Evolutionary conservation across 345 rosid genomes (phyloP).

Genomic region (Eucalyptus erythrocorys): DNA sequence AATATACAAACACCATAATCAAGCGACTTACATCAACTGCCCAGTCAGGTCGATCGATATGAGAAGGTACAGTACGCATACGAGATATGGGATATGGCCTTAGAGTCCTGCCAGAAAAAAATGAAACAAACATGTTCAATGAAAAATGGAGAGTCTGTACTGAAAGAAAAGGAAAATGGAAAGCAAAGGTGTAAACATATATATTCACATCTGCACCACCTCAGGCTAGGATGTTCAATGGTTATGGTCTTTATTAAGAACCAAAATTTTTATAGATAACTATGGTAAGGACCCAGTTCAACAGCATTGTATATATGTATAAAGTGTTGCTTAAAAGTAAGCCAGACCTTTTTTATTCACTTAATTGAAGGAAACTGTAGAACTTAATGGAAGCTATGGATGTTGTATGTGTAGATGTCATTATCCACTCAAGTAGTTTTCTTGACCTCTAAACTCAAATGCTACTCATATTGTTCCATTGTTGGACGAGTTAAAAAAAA

Average conservation of each 20-base stretch:
- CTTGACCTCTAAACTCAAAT: not conserved
- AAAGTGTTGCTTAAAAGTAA: not conserved
- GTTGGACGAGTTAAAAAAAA: not conserved
- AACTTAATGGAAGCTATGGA: not conserved
- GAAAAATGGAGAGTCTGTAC: not conserved
- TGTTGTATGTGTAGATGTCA: not conserved
- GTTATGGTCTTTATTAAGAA: not conserved
- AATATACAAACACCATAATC: not conserved
- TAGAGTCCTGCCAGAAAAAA: constrained; percentile 33
- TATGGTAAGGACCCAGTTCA: not conserved
- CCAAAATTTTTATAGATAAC: not conserved
- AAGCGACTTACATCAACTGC: constrained; percentile 66
- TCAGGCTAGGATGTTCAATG: not conserved
- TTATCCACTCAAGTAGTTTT: not conserved
- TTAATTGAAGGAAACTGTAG: not conserved
- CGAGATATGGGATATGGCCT: constrained; percentile 80
- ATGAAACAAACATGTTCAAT: not conserved
- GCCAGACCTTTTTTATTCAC: not conserved
- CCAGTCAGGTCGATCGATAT: constrained; percentile 80
- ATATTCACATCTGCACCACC: not conserved
- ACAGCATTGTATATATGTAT: not conserved
- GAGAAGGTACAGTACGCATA: constrained; percentile 48
- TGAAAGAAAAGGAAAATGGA: not conserved
- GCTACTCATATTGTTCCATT: not conserved
- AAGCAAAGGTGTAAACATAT: not conserved